These are phyloP conservation scores for Beauveria pseudobassiana DNA, from an alignment of 2,329 filamentous ascomycete genomes.

Conservation along the genomic window DNA sequence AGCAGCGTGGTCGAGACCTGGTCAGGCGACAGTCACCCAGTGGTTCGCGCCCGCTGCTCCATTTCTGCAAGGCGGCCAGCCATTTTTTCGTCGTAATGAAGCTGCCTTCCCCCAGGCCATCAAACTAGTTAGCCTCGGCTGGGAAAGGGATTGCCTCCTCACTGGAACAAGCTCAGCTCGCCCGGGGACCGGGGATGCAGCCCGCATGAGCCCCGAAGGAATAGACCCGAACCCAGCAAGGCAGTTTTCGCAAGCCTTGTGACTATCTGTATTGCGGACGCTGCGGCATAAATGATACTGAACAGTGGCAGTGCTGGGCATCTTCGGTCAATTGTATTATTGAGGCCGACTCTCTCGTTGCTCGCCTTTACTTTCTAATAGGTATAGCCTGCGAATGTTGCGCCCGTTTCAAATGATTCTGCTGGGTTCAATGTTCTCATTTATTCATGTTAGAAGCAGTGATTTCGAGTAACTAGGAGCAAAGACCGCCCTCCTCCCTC, in stretches of 20 bases:
- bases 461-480: not conserved
- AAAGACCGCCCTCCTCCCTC: not conserved
- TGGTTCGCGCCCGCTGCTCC: not conserved
- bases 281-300: not conserved
- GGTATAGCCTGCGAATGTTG: not conserved
- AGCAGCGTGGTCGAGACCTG: not conserved
- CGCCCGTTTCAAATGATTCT: too few relatives aligned
- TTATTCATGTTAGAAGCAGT: not conserved
- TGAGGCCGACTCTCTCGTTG: not conserved
- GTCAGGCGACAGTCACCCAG: not conserved
- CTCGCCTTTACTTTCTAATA: not conserved
- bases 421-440: not conserved
- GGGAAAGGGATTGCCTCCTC: not conserved
- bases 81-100: not conserved
- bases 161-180: not conserved
- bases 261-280: not conserved
- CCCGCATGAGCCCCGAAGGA: not conserved
- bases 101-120: not conserved
- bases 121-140: not conserved
- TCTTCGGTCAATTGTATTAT: not conserved
- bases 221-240: conserved; percentile 1
- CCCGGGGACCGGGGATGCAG: not conserved
- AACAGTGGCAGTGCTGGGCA: not conserved
- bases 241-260: conserved; percentile 6
- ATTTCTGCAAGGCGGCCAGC: not conserved